phyloP scores from a whole-genome alignment of 2,329 filamentous ascomycete genomes.

The Ascochyta fabae region DNA sequence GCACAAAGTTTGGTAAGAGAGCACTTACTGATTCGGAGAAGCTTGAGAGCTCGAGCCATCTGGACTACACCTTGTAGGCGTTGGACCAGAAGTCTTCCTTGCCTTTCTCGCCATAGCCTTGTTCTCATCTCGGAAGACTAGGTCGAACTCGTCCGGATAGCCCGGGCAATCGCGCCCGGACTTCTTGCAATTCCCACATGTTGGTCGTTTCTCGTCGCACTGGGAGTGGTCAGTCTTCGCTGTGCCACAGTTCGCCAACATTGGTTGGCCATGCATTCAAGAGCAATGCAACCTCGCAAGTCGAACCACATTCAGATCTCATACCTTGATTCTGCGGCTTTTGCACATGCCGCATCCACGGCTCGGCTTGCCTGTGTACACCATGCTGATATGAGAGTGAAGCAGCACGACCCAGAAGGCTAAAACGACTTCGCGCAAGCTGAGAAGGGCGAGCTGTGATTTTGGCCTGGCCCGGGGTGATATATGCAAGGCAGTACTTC shows the following conservation, averaged over 20 bases:
- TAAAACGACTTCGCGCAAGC: neutral
- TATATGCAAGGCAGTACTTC: constrained; percentile 4
- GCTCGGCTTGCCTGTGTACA: constrained; percentile 52
- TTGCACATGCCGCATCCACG: constrained; percentile 76
- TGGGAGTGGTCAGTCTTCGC: constrained; percentile 17
- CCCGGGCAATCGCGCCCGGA: constrained; percentile 41
- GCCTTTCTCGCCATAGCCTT: constrained; percentile 70
- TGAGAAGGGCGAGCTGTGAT: neutral
- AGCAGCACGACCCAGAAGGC: neutral
- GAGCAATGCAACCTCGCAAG: neutral
- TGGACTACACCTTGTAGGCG: constrained; percentile 23
- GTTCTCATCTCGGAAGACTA: constrained; percentile 76
- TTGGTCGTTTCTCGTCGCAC: constrained; percentile 47
- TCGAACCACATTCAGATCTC: constrained; percentile 24
- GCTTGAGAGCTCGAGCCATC: constrained; percentile 34
- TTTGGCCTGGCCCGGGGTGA: constrained; percentile 6
- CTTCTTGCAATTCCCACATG: constrained; percentile 46
- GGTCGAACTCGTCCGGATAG: constrained; percentile 69
- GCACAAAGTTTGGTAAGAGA: neutral
- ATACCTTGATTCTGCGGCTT: constrained; percentile 74
- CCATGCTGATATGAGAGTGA: constrained; percentile 33
- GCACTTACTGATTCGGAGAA: constrained; percentile 40
- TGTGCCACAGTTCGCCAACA: constrained; percentile 3
- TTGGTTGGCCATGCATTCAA: neutral
- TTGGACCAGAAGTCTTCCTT: constrained; percentile 51